Evolutionary conservation across 1,284 basidiomycete species (phyloP), one percentile per base, ranked within the genome.

Genomic region (Entoloma clypeatum): DNA sequence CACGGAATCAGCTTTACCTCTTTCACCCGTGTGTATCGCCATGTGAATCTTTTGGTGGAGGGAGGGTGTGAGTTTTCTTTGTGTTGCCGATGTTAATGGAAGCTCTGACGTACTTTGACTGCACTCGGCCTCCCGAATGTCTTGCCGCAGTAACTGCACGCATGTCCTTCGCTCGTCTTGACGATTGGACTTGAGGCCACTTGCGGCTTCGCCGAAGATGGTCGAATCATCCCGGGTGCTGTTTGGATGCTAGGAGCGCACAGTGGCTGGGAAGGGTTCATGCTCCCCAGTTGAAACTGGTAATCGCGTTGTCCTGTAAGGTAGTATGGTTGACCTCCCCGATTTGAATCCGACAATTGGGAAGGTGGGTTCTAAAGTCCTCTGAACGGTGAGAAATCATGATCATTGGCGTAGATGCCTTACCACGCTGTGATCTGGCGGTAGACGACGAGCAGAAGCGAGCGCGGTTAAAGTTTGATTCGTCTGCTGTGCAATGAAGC

Each of bases 21-120:
- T 50, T 47, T 54, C 51, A 35, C 52, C 52, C 18, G 52, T 54
- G 27, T 54, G 52, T 9, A 52, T 52, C 8, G 52, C 52, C 31
- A 52, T 39, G 44, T 54, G 52, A 29, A 54, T 54, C 52, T 54
- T 29, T 37, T 24, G n/a, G 23, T 26, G 24, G 36, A 17, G 11
- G 13, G 7, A 22, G 11, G 7, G 4, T 16, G 9, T 3, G 10
- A 16, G 32, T 34, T 22, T 8, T 18, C 6, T 22, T 6, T 17
- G 16, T 23, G 5, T 22, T 13, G 1, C 38, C 18, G 28, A 41
- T 17, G 18, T 22, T 36, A 13, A 19, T 24, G 27, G 27, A 24
- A 34, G 30, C 10, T 31, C 9, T 28, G 22, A 37, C 50, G 22
- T 27, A 54, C 52, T 47, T 54, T 52, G 24, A 54, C 45, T 22